These are phyloP conservation scores for Xylaria telfairii DNA, from an alignment of 495 filamentous ascomycete genomes.

Conservation along the genomic window DNA sequence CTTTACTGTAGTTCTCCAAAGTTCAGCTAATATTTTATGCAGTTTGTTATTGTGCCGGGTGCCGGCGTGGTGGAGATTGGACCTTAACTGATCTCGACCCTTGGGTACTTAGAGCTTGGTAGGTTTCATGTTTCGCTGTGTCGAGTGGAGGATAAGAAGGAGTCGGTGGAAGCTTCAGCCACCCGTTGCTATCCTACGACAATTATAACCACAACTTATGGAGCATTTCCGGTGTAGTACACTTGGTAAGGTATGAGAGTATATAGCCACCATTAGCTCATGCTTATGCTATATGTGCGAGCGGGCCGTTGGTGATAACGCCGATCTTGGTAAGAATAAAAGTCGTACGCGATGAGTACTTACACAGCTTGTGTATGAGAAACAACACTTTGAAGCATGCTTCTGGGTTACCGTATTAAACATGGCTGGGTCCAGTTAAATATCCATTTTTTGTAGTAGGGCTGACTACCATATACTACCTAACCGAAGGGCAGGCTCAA, in stretches of 20 bases:
- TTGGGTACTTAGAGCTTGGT: no score
- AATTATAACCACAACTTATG: not conserved
- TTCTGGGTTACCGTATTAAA: not conserved
- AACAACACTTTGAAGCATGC: not conserved
- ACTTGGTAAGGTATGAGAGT: not conserved
- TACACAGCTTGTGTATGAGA: not conserved
- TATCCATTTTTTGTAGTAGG: not conserved
- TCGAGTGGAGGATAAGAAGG: conserved; percentile 6
- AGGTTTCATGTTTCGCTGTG: no score
- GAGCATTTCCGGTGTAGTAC: not conserved
- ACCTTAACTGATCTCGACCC: no score
- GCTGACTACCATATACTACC: not conserved
- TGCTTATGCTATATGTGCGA: not conserved
- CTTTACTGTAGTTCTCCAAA: no score
- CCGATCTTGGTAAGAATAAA: not conserved
- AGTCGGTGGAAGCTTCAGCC: conserved; percentile 15
- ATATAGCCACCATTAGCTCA: not conserved
- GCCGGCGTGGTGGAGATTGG: no score
- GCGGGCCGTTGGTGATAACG: not conserved
- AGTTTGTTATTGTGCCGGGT: no score
- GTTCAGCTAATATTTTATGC: no score
- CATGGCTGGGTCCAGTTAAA: not conserved
- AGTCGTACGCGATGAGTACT: not conserved
- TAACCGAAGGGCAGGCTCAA: no score
- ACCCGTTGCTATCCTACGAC: conserved; percentile 11